Evolutionary conservation across 2,329 filamentous ascomycete genomes (phyloP).

Genomic region (Pseudomassariella vexata): DNA sequence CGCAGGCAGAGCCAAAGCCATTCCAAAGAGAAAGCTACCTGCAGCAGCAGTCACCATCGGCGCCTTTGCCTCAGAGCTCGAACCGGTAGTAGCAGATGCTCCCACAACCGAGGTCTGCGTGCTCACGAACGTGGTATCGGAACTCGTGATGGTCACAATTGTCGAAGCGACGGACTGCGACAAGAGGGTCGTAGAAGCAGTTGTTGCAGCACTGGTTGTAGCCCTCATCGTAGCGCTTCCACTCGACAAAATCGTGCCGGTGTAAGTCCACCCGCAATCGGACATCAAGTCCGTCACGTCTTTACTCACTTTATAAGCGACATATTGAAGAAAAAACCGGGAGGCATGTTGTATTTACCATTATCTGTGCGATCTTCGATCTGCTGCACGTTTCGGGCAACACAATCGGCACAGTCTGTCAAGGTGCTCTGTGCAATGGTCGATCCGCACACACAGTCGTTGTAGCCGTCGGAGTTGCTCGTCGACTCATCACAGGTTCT

Average conservation of each 20-base stretch:
- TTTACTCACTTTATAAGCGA: background rate
- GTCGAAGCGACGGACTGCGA: background rate
- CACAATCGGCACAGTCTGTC: conserved; percentile 1
- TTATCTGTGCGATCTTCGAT: conserved; percentile 3
- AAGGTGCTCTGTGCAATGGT: background rate
- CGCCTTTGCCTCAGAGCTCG: background rate
- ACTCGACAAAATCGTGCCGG: too few relatives aligned
- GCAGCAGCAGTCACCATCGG: background rate
- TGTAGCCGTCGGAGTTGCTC: conserved; percentile 1
- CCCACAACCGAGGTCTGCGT: background rate
- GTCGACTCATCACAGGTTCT: conserved; percentile 1
- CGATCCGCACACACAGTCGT: background rate
- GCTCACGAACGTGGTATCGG: background rate
- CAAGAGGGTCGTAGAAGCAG: too few relatives aligned
- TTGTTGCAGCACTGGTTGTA: too few relatives aligned
- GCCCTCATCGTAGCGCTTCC: too few relatives aligned
- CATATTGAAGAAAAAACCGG: too few relatives aligned
- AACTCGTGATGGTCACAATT: background rate
- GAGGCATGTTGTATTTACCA: too few relatives aligned
- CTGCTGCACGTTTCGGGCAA: background rate
- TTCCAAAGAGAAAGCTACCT: too few relatives aligned
- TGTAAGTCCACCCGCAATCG: conserved; percentile 1
- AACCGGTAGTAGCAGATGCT: background rate
- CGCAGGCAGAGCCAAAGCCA: too few relatives aligned
- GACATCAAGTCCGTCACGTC: conserved; percentile 4